Conservation (phyloP, 108 stramenopile species). For the Pseudonitzschia pungens region DNA sequence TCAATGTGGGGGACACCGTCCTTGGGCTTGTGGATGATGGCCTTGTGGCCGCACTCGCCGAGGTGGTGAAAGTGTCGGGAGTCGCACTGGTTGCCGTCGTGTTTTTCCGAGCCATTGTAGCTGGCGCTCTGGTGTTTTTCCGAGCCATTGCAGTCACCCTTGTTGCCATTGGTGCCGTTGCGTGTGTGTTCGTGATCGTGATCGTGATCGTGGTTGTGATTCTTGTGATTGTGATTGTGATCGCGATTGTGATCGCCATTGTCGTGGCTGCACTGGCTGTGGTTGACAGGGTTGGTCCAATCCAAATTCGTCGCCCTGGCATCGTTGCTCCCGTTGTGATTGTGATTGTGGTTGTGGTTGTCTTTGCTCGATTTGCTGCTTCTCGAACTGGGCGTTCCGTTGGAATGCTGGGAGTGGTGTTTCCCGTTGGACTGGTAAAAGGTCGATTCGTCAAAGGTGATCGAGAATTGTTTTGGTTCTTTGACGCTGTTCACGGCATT, state of each 20-base stretch:
- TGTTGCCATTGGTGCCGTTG: constrained; percentile 24
- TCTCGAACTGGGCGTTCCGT: background rate
- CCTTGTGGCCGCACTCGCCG: constrained; percentile 65
- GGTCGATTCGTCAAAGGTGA: background rate
- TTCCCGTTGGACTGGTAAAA: background rate
- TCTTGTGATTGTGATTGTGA: background rate
- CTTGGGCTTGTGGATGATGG: constrained; percentile 60
- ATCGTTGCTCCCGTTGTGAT: background rate
- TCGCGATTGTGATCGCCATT: background rate
- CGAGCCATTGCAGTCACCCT: constrained; percentile 1
- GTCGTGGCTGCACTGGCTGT: background rate
- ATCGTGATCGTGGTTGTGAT: background rate
- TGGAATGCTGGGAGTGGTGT: background rate
- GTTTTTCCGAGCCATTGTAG: background rate
- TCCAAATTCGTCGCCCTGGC: background rate
- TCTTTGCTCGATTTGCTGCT: background rate
- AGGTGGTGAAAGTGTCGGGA: constrained; percentile 53
- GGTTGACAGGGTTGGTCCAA: background rate
- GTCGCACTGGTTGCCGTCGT: constrained; percentile 17
- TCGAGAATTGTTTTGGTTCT: background rate
- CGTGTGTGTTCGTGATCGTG: constrained; percentile 1
- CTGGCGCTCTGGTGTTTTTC: constrained; percentile 1
- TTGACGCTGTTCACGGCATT: background rate
- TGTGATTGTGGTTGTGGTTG: background rate
- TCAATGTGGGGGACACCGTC: constrained; percentile 61